phyloP scores from a whole-genome alignment of 2,329 filamentous ascomycete species.

The Hymenoscyphus occultus region DNA sequence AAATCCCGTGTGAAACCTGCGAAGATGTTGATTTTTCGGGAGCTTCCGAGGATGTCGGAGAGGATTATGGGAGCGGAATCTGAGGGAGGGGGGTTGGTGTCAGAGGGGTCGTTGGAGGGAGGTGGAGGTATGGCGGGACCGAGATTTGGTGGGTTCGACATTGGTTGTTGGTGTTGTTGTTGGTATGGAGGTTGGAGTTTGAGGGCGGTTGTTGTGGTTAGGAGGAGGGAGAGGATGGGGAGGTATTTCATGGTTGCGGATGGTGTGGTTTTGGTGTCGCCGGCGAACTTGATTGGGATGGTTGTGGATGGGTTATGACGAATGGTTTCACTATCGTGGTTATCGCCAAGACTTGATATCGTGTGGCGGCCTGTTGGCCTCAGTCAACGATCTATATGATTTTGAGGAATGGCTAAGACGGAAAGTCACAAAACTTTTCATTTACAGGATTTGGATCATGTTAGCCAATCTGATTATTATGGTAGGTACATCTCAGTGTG shows the following conservation, averaged over 20 bases:
- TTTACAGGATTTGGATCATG: too few relatives aligned
- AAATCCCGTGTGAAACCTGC: constrained; percentile 76
- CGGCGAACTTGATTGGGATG: not conserved
- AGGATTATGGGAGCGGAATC: constrained; percentile 59
- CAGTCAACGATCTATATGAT: not conserved
- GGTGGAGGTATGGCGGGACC: constrained; percentile 29
- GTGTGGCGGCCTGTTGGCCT: not conserved
- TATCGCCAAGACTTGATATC: not conserved
- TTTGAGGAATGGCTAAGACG: too few relatives aligned
- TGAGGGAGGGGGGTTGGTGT: constrained; percentile 28
- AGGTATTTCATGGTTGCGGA: constrained; percentile 21
- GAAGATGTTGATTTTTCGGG: constrained; percentile 79
- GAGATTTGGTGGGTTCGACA: constrained; percentile 25
- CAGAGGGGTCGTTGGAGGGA: constrained; percentile 10
- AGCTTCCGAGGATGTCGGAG: constrained; percentile 78
- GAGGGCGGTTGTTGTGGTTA: constrained; percentile 17
- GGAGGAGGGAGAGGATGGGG: constrained; percentile 11
- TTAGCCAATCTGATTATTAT: too few relatives aligned
- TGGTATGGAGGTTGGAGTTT: not conserved
- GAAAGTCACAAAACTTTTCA: too few relatives aligned
- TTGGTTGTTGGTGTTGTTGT: constrained; percentile 21
- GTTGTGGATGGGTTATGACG: constrained; percentile 2
- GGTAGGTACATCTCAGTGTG: too few relatives aligned
- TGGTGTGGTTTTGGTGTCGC: constrained; percentile 7
- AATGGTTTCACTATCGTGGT: not conserved